Evolutionary conservation across 768 basidiomycete genomes (phyloP).

Genomic region (Termitomyces sp.): DNA sequence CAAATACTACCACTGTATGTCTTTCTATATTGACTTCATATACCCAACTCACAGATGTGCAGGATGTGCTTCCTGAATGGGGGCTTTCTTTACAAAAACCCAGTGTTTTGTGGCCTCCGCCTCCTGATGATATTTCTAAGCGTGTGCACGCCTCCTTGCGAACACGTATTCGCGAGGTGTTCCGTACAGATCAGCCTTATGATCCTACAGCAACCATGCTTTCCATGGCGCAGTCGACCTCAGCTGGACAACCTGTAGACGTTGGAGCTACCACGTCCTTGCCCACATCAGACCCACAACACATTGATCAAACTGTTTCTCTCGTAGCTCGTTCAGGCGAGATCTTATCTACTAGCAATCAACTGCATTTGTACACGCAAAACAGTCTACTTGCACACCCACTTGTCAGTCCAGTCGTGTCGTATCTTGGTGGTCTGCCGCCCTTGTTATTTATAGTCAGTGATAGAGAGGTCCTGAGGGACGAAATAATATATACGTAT

Average conservation of each 20-base stretch:
- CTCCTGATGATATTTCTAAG: conserved; percentile 56
- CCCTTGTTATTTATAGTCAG: conserved; percentile 84
- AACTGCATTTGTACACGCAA: conserved; percentile 84
- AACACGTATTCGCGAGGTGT: conserved; percentile 54
- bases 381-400: conserved; percentile 80
- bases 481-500: conserved; percentile 87
- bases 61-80: conserved; percentile 81
- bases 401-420: conserved; percentile 75
- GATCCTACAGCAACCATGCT: conserved; percentile 20
- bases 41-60: background rate
- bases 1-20: conserved; percentile 79
- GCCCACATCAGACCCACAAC: conserved; percentile 32
- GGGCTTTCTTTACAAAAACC: conserved; percentile 80
- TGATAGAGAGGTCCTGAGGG: conserved; percentile 87
- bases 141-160: conserved; percentile 58
- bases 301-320: conserved; percentile 40
- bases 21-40: background rate
- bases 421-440: conserved; percentile 87
- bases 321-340: conserved; percentile 50
- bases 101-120: conserved; percentile 77
- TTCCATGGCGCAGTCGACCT: conserved; percentile 18
- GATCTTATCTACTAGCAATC: conserved; percentile 51
- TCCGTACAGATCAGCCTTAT: conserved; percentile 31
- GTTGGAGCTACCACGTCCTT: conserved; percentile 47
- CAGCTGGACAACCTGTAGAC: conserved; percentile 36